These are phyloP conservation scores for Plasmodium cynomolgi DNA, from an alignment of 169 alveolate species.

Conservation along the genomic window DNA sequence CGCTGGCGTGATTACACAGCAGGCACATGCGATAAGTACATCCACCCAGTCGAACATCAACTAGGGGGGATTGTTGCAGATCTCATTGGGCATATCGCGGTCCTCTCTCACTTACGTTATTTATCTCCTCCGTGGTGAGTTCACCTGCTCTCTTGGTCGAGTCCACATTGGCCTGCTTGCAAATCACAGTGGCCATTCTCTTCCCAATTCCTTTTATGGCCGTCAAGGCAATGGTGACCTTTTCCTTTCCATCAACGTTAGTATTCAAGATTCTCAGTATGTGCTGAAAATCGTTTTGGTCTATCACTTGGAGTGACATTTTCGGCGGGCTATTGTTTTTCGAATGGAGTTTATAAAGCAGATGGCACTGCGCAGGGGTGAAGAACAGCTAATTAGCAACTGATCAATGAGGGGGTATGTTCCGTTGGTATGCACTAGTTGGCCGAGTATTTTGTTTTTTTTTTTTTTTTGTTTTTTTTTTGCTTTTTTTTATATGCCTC, in stretches of 20 bases:
- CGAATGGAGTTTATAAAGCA: not conserved
- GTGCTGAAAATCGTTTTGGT: conserved; percentile 95
- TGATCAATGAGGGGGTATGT: not conserved
- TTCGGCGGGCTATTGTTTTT: not conserved
- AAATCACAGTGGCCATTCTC: conserved; percentile 96
- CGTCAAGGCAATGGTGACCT: conserved; percentile 96
- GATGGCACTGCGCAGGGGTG: not conserved
- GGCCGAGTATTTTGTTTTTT: not conserved
- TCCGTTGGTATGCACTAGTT: not conserved
- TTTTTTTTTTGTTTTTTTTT: too few relatives aligned
- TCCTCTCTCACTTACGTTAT: conserved; percentile 84
- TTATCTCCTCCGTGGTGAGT: conserved; percentile 95
- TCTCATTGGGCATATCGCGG: not conserved
- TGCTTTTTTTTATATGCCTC: not conserved
- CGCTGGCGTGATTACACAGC: not conserved
- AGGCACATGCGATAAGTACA: not conserved
- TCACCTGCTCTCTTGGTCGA: conserved; percentile 99
- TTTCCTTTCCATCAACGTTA: conserved; percentile 99
- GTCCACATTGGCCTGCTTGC: conserved; percentile 98
- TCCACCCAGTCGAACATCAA: not conserved
- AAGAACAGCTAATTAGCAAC: not conserved
- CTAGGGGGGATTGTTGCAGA: not conserved
- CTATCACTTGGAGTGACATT: conserved; percentile 84
- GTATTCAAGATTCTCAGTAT: conserved; percentile 98
- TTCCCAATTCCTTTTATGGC: conserved; percentile 99